Base-by-base conservation (phyloP, 2,329 filamentous ascomycete genomes). In the Coleophoma cylindrospora region DNA sequence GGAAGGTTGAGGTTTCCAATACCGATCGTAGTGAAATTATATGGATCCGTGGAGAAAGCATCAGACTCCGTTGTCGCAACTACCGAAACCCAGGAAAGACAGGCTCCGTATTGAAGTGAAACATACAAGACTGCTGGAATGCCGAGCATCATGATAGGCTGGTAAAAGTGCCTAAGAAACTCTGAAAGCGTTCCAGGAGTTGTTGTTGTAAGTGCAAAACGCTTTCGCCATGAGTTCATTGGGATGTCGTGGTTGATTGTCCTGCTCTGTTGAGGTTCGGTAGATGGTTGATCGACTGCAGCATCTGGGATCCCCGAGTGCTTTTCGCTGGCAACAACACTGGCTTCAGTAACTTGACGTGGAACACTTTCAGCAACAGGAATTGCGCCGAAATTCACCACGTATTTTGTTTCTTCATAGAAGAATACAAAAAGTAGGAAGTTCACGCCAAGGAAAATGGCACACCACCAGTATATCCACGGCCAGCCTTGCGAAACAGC, bases 391-490 rank as follows among this genome's bases (percentile, higher is more conserved):
- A 19, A 19, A 19, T 19, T 19, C 2, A 19, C 19, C 51, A 69
- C 74, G 19, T 63, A 70, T 58, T 64, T 70, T 1, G 66, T 69
- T 50, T 72, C 75, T 40, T 77, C 71, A 48, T 71, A 77, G 13
- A 65, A 53, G 47, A 77, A 74, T 1, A 69, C 33, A 40, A 76
- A 67, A 11, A 68, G 50, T 3, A 75, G 3, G 0, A 75, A 49
- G 7, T 64, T 61, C 9, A 62, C 49, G 3, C 66, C 66, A 21
- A 74, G 62, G 33, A 74, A 60, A 45, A 74, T 71, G 17, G 63
- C 63, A 43, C 61, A 68, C 66, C 66, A 76, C 73, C 73, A 76
- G 67, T 68, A 77, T 1, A 71, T 65, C 72, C 73, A 78, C 12
- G 74, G 64, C 75, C 76, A 80, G 1, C 72, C 74, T 55, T 72